Percentiles rank a stretch among this genome's conserved stretches.
phyloP scores from a whole-genome alignment of 2,329 filamentous ascomycete genomes.

The Didymella segeticola region DNA sequence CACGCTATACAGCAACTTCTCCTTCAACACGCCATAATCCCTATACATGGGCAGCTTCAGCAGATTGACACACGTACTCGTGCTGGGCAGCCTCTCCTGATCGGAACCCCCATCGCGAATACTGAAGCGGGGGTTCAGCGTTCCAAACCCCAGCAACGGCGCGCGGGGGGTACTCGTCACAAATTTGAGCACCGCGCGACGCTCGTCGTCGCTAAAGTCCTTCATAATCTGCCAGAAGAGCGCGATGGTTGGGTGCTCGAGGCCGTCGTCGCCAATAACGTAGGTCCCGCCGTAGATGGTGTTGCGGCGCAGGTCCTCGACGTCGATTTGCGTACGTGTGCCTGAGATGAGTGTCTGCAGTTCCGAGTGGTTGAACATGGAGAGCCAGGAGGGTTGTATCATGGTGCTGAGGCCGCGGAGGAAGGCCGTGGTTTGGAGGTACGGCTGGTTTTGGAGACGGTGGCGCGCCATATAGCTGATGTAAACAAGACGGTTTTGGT shows the following conservation, averaged over 20 bases:
- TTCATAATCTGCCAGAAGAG: slow-evolving; percentile 93
- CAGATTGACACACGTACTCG: slow-evolving; percentile 95
- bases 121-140: slow-evolving; percentile 84
- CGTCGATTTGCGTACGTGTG: slow-evolving; percentile 82
- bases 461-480: slow-evolving; percentile 91
- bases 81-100: slow-evolving; percentile 81
- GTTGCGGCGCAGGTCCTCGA: slow-evolving; percentile 83
- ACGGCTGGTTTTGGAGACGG: slow-evolving; percentile 80
- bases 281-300: slow-evolving; percentile 91
- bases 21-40: slow-evolving; percentile 68
- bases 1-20: slow-evolving; percentile 88
- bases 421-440: slow-evolving; percentile 84
- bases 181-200: slow-evolving; percentile 89
- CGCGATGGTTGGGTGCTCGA: slow-evolving; percentile 84
- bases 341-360: slow-evolving; percentile 92
- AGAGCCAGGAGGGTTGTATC: slow-evolving; percentile 90
- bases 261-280: slow-evolving; percentile 82
- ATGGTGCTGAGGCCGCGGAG: slow-evolving; percentile 84
- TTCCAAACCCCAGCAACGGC: slow-evolving; percentile 85
- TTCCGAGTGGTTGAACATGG: slow-evolving; percentile 98
- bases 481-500: slow-evolving; percentile 92
- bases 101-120: slow-evolving; percentile 85
- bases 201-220: slow-evolving; percentile 74
- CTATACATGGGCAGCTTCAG: slow-evolving; percentile 88
- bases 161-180: slow-evolving; percentile 93